These are phyloP conservation scores for Alternaria hordeiaustralica DNA, from an alignment of 2,329 filamentous ascomycete species.

Conservation along the genomic window DNA sequence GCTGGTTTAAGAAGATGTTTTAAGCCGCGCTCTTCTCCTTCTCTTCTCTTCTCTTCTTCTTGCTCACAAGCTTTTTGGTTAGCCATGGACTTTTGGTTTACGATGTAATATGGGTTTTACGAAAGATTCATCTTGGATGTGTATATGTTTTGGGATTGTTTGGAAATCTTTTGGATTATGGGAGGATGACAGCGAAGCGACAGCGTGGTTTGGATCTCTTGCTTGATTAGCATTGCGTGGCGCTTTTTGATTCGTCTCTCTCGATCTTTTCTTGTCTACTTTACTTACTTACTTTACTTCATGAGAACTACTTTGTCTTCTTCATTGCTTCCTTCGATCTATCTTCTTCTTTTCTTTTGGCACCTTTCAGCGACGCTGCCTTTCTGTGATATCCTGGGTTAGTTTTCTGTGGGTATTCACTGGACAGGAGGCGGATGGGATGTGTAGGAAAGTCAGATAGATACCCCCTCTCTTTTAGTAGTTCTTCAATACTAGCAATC, in stretches of 20 bases:
- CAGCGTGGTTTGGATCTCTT: background rate
- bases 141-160: background rate
- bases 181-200: background rate
- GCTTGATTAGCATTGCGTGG: constrained; percentile 2
- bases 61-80: background rate
- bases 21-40: constrained; percentile 7
- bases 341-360: background rate
- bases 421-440: background rate
- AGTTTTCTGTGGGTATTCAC: background rate
- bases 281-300: background rate
- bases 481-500: background rate
- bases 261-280: background rate
- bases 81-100: background rate
- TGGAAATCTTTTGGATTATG: background rate
- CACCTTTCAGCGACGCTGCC: background rate
- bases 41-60: background rate
- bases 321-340: background rate
- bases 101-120: background rate
- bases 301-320: background rate
- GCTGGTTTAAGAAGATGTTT: constrained; percentile 58
- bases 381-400: constrained; percentile 9
- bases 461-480: constrained; percentile 13
- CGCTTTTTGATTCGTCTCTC: background rate
- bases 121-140: background rate
- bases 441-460: constrained; percentile 12